Percentiles rank a stretch among this genome's conserved stretches.
phyloP scores from a whole-genome alignment of 1,284 basidiomycete genomes.

The Ustilago loliicola region DNA sequence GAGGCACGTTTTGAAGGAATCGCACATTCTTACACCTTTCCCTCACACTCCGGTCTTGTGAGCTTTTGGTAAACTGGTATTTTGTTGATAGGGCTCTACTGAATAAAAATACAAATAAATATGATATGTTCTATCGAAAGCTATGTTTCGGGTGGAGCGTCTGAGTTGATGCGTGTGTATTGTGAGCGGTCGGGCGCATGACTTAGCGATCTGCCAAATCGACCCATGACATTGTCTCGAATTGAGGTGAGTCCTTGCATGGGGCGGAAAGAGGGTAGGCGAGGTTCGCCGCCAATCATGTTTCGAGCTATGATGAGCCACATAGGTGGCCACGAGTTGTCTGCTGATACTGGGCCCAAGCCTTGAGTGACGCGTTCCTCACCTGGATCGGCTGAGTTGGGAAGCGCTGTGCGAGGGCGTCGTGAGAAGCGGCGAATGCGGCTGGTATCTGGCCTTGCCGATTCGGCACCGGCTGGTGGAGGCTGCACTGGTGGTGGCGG shows the following conservation, averaged over 20 bases:
- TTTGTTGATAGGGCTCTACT: background rate
- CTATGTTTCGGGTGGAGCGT: constrained; percentile 17
- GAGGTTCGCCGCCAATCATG: constrained; percentile 21
- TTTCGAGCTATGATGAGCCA: constrained; percentile 51
- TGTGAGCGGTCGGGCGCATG: constrained; percentile 25
- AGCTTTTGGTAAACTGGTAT: background rate
- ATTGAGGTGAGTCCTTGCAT: constrained; percentile 24
- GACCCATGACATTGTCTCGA: constrained; percentile 15
- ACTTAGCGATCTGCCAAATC: constrained; percentile 26
- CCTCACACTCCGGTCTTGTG: background rate
- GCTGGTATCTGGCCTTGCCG: constrained; percentile 32
- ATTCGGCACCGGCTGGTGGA: background rate
- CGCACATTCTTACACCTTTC: constrained; percentile 34
- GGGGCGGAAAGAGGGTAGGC: constrained; percentile 21
- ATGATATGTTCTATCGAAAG: background rate
- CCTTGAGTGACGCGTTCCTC: constrained; percentile 11
- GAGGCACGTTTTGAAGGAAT: constrained; percentile 63
- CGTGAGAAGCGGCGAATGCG: constrained; percentile 42
- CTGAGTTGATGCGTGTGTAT: constrained; percentile 29
- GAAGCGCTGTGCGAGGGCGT: constrained; percentile 13
- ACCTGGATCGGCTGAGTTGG: background rate
- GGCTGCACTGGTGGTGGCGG: background rate
- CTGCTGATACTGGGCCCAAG: constrained; percentile 27
- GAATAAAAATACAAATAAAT: constrained; percentile 23
- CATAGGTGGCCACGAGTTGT: constrained; percentile 49